Evolutionary conservation across 768 basidiomycete genomes (phyloP).

Genomic region (Lyophyllum semitale): DNA sequence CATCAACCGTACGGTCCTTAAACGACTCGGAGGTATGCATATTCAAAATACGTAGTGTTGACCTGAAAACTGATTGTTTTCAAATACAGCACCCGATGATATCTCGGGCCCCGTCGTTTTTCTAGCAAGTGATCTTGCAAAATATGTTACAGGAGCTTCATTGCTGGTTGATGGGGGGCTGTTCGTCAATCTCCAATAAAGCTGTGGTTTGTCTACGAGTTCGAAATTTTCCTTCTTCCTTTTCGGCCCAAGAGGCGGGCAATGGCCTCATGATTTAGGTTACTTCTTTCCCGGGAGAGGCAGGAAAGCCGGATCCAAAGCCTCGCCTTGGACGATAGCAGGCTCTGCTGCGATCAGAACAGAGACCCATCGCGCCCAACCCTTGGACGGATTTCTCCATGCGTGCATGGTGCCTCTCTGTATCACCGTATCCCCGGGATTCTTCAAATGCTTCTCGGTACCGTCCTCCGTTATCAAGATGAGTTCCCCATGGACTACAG

Average conservation of each 20-base stretch:
- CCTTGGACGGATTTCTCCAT: constrained; percentile 57
- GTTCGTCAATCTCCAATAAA: constrained; percentile 72
- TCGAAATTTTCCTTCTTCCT: neutral
- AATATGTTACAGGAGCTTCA: constrained; percentile 68
- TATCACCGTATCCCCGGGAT: constrained; percentile 57
- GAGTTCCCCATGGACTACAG: constrained; percentile 54
- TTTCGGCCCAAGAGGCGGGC: constrained; percentile 10
- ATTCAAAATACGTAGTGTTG: neutral
- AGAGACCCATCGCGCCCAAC: constrained; percentile 54
- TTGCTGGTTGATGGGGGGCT: constrained; percentile 73
- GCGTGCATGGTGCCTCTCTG: constrained; percentile 62
- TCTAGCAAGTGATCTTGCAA: constrained; percentile 69
- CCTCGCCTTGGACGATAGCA: constrained; percentile 45
- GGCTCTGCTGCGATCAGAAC: constrained; percentile 58
- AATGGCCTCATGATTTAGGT: neutral
- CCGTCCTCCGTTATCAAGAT: constrained; percentile 61
- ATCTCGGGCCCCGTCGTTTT: constrained; percentile 77
- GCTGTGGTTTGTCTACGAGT: constrained; percentile 4
- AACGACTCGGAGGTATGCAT: constrained; percentile 60
- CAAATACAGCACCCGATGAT: constrained; percentile 56
- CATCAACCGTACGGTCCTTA: constrained; percentile 64
- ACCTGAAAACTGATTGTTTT: neutral
- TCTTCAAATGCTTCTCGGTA: constrained; percentile 49
- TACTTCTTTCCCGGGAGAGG: neutral
- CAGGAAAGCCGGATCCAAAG: constrained; percentile 34